These are phyloP conservation scores for Termitomyces eurrhizus DNA, from an alignment of 768 basidiomycete genomes.

Conservation along the genomic window DNA sequence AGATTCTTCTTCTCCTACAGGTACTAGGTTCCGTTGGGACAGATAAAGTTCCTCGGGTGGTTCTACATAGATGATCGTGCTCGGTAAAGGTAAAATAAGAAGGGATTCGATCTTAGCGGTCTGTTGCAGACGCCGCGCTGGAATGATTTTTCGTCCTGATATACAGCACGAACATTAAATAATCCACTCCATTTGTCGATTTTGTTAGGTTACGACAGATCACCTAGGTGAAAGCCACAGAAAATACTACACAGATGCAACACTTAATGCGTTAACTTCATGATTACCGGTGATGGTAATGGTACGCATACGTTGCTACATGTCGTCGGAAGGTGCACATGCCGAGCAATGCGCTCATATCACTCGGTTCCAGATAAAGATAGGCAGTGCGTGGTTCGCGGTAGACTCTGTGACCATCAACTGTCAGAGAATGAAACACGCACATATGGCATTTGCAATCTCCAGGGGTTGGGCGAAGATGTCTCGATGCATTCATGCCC, in stretches of 20 bases:
- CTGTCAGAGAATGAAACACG: neutral
- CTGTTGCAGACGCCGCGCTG: neutral
- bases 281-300: neutral
- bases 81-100: neutral
- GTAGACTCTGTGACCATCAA: neutral
- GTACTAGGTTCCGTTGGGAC: neutral
- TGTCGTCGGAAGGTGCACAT: neutral
- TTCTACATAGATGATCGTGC: slow-evolving; percentile 4
- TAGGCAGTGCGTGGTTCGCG: neutral
- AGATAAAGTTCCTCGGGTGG: slow-evolving; percentile 8
- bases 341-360: neutral
- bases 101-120: neutral
- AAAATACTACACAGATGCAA: neutral
- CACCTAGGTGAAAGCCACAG: neutral
- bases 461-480: neutral
- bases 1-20: slow-evolving; percentile 9
- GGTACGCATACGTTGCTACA: neutral
- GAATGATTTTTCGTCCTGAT: neutral
- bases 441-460: neutral
- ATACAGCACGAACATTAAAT: no score
- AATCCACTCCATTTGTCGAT: neutral
- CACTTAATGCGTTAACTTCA: neutral
- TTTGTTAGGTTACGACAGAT: neutral
- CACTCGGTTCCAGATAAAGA: neutral
- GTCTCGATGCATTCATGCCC: neutral